Evolutionary conservation across 331 rosid species (phyloP).

Genomic region (Saraca asoca): DNA sequence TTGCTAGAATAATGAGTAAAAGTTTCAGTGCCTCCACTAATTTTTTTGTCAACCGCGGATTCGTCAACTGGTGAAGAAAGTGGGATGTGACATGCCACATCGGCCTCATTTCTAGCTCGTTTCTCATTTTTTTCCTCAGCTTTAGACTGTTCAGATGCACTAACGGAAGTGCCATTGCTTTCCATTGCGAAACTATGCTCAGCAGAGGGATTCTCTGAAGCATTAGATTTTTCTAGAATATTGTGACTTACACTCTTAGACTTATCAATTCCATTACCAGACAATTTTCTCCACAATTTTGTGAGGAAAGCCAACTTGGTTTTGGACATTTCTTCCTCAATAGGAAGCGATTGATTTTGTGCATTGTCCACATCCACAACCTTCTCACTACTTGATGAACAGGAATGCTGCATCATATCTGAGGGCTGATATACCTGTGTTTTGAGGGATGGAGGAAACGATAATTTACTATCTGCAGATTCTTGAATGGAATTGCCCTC

Average conservation of each 20-base stretch:
- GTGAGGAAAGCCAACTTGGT: conserved; percentile 42
- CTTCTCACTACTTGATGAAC: conserved; percentile 14
- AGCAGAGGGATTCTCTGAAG: conserved; percentile 34
- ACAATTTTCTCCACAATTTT: conserved; percentile 42
- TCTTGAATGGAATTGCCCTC: conserved; percentile 15
- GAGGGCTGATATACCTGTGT: not conserved
- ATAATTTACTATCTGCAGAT: conserved; percentile 23
- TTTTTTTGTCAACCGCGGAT: conserved; percentile 37
- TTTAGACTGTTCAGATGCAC: conserved; percentile 36
- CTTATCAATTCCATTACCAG: conserved; percentile 33
- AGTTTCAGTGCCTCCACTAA: conserved; percentile 36
- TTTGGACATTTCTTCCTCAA: conserved; percentile 31
- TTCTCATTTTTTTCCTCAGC: conserved; percentile 32
- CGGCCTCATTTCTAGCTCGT: conserved; percentile 8
- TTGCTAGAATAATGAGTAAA: conserved; percentile 17
- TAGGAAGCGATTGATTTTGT: conserved; percentile 21
- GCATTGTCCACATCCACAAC: conserved; percentile 30
- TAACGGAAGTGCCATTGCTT: conserved; percentile 25
- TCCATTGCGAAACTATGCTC: conserved; percentile 36
- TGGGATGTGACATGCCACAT: too few species aligned
- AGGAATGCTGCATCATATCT: conserved; percentile 19
- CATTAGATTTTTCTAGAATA: not conserved
- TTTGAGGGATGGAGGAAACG: conserved; percentile 30
- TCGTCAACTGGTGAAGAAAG: conserved; percentile 20
- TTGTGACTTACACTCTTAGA: conserved; percentile 34